These are phyloP conservation scores for Trametes elegans DNA, from an alignment of 768 basidiomycete species.

Conservation along the genomic window DNA sequence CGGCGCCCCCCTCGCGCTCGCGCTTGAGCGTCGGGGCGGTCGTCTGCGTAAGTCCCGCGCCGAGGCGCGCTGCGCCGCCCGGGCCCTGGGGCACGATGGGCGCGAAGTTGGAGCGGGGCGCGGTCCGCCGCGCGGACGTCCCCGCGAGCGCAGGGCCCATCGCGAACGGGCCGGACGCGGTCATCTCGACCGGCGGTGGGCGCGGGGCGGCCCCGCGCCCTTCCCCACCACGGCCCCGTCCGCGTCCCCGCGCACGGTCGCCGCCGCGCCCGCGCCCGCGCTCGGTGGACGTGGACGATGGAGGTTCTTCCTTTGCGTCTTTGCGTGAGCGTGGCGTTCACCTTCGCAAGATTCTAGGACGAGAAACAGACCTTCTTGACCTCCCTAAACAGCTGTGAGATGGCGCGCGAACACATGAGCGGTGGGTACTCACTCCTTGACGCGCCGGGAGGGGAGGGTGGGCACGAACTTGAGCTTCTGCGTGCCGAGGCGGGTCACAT, in stretches of 20 bases:
- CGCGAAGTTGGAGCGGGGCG: constrained; percentile 56
- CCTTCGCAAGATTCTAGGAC: no score
- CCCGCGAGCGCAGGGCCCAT: constrained; percentile 78
- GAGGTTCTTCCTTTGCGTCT: constrained; percentile 18
- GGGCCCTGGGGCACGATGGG: constrained; percentile 44
- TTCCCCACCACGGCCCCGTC: constrained; percentile 43
- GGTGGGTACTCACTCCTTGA: constrained; percentile 66
- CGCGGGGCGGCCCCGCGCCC: constrained; percentile 48
- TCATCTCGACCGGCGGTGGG: constrained; percentile 65
- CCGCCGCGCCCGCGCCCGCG: constrained; percentile 2
- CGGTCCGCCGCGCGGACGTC: constrained; percentile 47
- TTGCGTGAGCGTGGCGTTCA: neutral
- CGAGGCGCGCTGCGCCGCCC: constrained; percentile 37
- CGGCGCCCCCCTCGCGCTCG: constrained; percentile 11
- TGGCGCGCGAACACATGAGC: constrained; percentile 10
- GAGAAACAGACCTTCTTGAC: constrained; percentile 60
- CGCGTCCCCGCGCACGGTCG: constrained; percentile 5
- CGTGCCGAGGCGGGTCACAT: constrained; percentile 71
- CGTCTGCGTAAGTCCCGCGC: constrained; percentile 49
- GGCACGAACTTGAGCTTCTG: constrained; percentile 80
- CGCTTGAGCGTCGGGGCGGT: constrained; percentile 46
- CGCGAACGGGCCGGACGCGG: constrained; percentile 83
- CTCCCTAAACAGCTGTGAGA: constrained; percentile 43
- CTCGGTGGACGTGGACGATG: constrained; percentile 27
- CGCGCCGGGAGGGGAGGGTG: constrained; percentile 69